Percentiles rank a stretch among this genome's conserved stretches.
Conservation (phyloP, 805 yeast genomes). For the Starmerella khaoyaiensis region DNA sequence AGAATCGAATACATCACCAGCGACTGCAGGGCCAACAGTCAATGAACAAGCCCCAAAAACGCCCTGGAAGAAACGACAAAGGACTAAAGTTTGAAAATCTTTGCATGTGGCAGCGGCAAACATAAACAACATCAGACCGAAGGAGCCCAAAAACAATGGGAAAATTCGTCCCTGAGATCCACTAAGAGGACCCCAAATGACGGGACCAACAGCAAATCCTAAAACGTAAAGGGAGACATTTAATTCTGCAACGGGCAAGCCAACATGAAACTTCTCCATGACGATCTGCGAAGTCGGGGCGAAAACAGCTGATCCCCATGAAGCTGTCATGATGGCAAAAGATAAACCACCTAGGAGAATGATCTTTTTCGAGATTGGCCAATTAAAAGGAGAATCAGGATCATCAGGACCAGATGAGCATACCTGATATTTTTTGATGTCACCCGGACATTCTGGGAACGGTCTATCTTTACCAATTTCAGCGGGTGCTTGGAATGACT, state of each 20-base stretch:
- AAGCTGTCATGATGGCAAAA: slow-evolving; percentile 38
- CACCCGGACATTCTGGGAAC: slow-evolving; percentile 11
- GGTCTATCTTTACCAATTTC: slow-evolving; percentile 7
- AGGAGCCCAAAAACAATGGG: slow-evolving; percentile 43
- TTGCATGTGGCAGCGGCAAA: slow-evolving; percentile 71
- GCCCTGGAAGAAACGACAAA: slow-evolving; percentile 73
- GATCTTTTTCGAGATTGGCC: slow-evolving; percentile 42
- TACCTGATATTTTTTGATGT: slow-evolving; percentile 40
- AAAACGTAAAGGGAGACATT: slow-evolving; percentile 73
- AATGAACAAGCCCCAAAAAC: slow-evolving; percentile 72
- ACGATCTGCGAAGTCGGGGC: slow-evolving; percentile 46
- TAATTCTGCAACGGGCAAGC: slow-evolving; percentile 54
- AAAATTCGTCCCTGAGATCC: slow-evolving; percentile 61
- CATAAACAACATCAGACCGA: slow-evolving; percentile 46
- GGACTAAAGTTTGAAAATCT: slow-evolving; percentile 54
- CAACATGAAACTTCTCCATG: slow-evolving; percentile 43
- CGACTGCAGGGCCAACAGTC: slow-evolving; percentile 75
- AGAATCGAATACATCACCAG: slow-evolving; percentile 68
- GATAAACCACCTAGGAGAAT: slow-evolving; percentile 36
- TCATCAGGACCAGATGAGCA: slow-evolving; percentile 68
- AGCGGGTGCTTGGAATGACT: slow-evolving; percentile 1
- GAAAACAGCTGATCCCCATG: slow-evolving; percentile 77
- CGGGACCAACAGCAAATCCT: slow-evolving; percentile 89
- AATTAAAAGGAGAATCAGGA: slow-evolving; percentile 70
- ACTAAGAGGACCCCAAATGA: slow-evolving; percentile 81